These are phyloP conservation scores for Picea sitchensis DNA, from an alignment of 75 land plant species.

Conservation along the genomic window DNA sequence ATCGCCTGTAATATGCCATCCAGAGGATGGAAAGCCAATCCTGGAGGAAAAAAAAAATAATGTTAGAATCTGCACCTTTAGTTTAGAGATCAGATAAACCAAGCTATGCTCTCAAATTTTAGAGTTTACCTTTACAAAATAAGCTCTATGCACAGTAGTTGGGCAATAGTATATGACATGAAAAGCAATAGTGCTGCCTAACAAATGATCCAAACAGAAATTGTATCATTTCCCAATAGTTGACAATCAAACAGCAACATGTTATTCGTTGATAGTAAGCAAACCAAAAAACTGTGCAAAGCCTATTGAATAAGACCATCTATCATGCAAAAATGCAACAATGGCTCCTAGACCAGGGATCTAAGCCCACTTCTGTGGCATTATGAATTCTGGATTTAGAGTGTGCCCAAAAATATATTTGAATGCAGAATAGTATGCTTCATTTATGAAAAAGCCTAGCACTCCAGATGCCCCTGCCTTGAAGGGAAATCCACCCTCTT, in stretches of 20 bases:
- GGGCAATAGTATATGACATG: neutral
- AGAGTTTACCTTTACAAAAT: neutral
- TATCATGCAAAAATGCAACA: neutral
- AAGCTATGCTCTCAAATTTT: neutral
- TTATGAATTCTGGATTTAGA: too few relatives aligned
- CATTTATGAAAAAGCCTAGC: too few relatives aligned
- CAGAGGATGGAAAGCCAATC: constrained; percentile 92
- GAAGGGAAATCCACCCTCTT: too few relatives aligned
- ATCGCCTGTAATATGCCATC: constrained; percentile 91
- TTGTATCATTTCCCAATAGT: neutral
- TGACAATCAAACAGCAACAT: neutral
- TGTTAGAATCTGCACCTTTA: neutral
- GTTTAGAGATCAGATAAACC: neutral
- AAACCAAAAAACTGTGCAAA: neutral
- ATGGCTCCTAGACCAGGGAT: too few relatives aligned
- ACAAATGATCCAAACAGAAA: too few relatives aligned
- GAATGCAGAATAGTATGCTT: too few relatives aligned
- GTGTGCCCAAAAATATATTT: too few relatives aligned
- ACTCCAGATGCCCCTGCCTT: too few relatives aligned
- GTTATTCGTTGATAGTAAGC: neutral
- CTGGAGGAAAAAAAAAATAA: constrained; percentile 24
- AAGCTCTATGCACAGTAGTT: neutral
- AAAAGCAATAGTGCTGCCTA: neutral
- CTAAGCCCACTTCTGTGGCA: too few relatives aligned
- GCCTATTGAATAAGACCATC: neutral